Percentiles rank a stretch among this genome's conserved stretches.
phyloP scores from a whole-genome alignment of 495 filamentous ascomycete genomes.

The Ramalina intermedia region DNA sequence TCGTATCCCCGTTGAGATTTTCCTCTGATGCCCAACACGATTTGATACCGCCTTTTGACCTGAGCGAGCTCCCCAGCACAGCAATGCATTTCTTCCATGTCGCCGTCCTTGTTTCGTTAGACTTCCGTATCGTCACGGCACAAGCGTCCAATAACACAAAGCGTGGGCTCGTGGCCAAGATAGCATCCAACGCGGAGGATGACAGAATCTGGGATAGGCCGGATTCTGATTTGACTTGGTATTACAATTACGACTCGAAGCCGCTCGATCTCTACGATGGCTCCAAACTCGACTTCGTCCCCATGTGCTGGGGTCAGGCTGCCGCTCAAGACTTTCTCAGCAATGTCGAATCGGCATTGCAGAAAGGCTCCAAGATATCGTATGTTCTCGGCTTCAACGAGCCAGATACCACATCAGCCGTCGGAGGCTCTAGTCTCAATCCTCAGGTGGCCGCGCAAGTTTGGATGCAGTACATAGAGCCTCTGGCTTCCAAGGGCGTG shows the following conservation, averaged over 20 bases:
- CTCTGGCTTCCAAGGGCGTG: slow-evolving; percentile 39
- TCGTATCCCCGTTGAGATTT: too few species aligned
- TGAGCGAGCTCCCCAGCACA: too few species aligned
- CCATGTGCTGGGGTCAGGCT: slow-evolving; percentile 60
- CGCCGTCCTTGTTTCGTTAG: too few species aligned
- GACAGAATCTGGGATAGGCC: slow-evolving; percentile 42
- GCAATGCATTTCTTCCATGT: too few species aligned
- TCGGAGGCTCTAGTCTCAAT: slow-evolving; percentile 44
- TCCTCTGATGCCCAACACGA: too few species aligned
- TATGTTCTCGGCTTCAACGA: slow-evolving; percentile 65
- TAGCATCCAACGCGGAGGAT: slow-evolving; percentile 31
- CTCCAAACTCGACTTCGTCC: slow-evolving; percentile 52
- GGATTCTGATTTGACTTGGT: slow-evolving; percentile 54
- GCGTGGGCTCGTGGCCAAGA: slow-evolving; percentile 44
- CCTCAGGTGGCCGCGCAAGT: slow-evolving; percentile 42
- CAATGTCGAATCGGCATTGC: slow-evolving; percentile 34
- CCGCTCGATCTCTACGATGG: slow-evolving; percentile 32
- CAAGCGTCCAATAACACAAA: too few species aligned
- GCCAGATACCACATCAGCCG: slow-evolving; percentile 35
- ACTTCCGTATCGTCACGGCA: too few species aligned
- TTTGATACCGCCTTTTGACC: too few species aligned
- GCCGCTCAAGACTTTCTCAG: slow-evolving; percentile 40
- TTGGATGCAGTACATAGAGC: slow-evolving; percentile 54
- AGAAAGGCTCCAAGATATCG: slow-evolving; percentile 40
- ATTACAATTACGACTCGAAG: slow-evolving; percentile 55